Percentiles rank a stretch among this genome's conserved stretches.
phyloP scores from a whole-genome alignment of 495 filamentous ascomycete species.

The Hyaloscypha bicolor region DNA sequence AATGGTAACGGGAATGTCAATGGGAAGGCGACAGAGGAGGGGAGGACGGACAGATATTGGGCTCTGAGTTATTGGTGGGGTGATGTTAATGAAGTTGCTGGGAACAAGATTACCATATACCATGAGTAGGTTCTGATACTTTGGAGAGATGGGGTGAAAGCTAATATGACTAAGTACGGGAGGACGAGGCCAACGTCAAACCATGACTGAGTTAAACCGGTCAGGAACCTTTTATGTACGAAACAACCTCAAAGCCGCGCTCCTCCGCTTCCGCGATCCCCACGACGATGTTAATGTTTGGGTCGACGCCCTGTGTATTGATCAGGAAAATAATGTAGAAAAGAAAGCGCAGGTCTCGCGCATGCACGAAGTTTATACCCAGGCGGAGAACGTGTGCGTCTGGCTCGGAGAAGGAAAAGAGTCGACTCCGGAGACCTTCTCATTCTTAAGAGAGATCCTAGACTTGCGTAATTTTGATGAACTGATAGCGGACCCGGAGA shows the following conservation, averaged over 20 bases:
- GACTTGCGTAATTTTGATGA: constrained; percentile 3
- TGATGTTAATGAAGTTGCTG: constrained; percentile 10
- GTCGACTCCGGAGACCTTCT: not conserved
- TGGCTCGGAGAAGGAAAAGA: constrained; percentile 20
- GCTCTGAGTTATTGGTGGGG: constrained; percentile 22
- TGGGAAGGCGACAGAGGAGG: not conserved
- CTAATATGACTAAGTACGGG: constrained; percentile 2
- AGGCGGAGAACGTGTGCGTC: constrained; percentile 23
- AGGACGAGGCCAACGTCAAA: constrained; percentile 8
- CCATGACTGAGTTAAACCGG: not conserved
- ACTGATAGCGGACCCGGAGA: not conserved
- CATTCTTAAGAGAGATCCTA: constrained; percentile 12
- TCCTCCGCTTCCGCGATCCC: constrained; percentile 5
- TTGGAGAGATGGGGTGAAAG: not conserved
- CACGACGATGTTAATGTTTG: constrained; percentile 24
- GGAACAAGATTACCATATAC: constrained; percentile 13
- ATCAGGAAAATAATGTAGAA: constrained; percentile 31
- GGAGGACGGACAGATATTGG: constrained; percentile 1
- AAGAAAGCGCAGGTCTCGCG: constrained; percentile 32
- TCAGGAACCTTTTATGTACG: constrained; percentile 11
- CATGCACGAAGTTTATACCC: constrained; percentile 36
- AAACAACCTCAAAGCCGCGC: constrained; percentile 15
- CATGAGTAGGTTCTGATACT: not conserved
- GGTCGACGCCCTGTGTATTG: constrained; percentile 35
- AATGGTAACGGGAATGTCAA: not conserved